Conservation (phyloP, 1,139 yeast species). For the Scheffersomyces stambukii region DNA sequence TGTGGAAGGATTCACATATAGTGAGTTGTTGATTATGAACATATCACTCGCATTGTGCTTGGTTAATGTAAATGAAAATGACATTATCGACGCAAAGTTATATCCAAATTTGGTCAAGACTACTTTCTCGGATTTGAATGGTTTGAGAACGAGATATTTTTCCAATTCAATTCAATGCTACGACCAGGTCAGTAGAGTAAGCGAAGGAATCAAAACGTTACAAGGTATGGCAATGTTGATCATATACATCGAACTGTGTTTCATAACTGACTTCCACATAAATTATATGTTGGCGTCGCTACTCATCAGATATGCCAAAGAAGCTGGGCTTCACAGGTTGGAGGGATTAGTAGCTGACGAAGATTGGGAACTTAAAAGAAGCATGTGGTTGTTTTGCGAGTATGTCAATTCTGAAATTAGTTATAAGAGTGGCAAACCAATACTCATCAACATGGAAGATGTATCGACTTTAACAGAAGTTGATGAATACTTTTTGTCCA, state of each 20-base stretch:
- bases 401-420: conserved; percentile 17
- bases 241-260: conserved; percentile 19
- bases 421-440: conserved; percentile 21
- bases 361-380: conserved; percentile 11
- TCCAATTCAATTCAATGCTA: conserved; percentile 18
- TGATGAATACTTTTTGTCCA: conserved; percentile 11
- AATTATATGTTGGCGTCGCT: conserved; percentile 16
- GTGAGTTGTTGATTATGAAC: conserved; percentile 16
- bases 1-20: conserved; percentile 4
- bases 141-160: conserved; percentile 10
- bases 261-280: conserved; percentile 20
- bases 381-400: conserved; percentile 21
- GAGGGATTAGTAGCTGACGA: conserved; percentile 12
- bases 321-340: conserved; percentile 17
- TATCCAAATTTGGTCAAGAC: conserved; percentile 7
- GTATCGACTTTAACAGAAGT: conserved; percentile 17
- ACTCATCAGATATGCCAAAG: conserved; percentile 19
- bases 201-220: conserved; percentile 18
- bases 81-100: conserved; percentile 3
- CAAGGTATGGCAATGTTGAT: conserved; percentile 22
- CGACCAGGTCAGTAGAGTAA: conserved; percentile 14
- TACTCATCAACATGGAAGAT: conserved; percentile 12
- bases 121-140: conserved; percentile 3
- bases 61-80: conserved; percentile 4
- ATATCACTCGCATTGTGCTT: conserved; percentile 13